A percentile compares a stretch with the other conserved stretches of the same genome.
phyloP scores from a whole-genome alignment of 1,284 basidiomycete genomes.

The Heterobasidion parviporum region DNA sequence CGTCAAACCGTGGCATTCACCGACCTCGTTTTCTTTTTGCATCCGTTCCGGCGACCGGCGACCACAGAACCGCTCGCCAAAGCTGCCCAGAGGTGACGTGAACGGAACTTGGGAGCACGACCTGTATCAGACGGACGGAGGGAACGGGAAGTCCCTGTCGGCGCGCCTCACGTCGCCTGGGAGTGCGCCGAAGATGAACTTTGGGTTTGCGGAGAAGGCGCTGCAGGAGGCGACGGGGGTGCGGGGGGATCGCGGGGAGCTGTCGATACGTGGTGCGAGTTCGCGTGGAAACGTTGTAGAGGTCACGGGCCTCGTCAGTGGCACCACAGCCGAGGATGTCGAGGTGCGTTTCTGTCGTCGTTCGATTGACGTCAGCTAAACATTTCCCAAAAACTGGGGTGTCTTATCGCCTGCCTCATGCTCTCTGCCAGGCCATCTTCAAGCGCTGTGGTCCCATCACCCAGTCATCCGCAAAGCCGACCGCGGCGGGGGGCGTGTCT shows the following conservation, averaged over 20 bases:
- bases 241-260: conserved; percentile 19
- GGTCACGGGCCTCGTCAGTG: conserved; percentile 64
- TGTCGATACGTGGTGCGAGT: conserved; percentile 73
- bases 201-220: conserved; percentile 34
- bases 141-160: conserved; percentile 43
- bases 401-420: background rate
- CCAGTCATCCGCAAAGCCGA: conserved; percentile 34
- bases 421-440: conserved; percentile 60
- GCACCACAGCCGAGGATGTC: conserved; percentile 80
- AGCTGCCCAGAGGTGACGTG: conserved; percentile 49
- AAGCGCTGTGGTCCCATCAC: conserved; percentile 68
- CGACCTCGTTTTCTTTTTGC: conserved; percentile 7
- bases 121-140: conserved; percentile 47
- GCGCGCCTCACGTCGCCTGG: conserved; percentile 44
- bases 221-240: conserved; percentile 23
- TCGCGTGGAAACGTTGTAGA: conserved; percentile 63
- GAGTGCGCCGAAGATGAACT: conserved; percentile 45
- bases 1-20: conserved; percentile 11
- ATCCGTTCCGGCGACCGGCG: background rate
- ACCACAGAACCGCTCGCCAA: conserved; percentile 31
- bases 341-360: conserved; percentile 32
- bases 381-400: background rate
- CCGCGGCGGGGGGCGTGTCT: conserved; percentile 37
- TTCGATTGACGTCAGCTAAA: background rate
- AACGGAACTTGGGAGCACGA: conserved; percentile 69